Conservation (phyloP, 345 rosid species). For the Ailanthus altissimus region DNA sequence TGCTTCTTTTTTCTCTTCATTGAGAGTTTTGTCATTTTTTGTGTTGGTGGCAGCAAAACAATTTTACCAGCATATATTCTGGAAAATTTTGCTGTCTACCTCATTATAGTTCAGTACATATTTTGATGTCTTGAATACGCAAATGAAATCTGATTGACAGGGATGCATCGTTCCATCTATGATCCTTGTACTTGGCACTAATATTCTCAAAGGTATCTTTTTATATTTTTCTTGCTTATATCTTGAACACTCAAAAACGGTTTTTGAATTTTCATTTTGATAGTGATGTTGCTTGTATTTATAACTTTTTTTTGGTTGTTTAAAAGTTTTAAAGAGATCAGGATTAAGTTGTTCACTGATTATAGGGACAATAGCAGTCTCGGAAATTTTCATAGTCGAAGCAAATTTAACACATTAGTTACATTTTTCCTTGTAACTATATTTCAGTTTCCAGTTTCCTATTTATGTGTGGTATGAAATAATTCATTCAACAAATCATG, state of each 20-base stretch:
- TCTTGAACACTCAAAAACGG: neutral
- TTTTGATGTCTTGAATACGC: too few relatives aligned
- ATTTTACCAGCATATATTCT: neutral
- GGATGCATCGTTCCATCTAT: conserved; percentile 41
- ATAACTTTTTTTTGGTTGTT: neutral
- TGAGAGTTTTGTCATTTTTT: neutral
- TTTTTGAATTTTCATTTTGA: too few relatives aligned
- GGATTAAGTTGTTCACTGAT: conserved; percentile 21
- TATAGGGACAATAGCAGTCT: conserved; percentile 37
- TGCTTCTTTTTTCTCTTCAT: neutral
- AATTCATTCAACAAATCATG: too few relatives aligned
- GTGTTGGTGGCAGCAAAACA: neutral
- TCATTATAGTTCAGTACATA: too few relatives aligned
- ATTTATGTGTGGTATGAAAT: too few relatives aligned
- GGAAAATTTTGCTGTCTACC: neutral
- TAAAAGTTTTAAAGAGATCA: conserved; percentile 48
- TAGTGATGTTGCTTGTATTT: neutral
- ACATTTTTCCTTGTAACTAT: too few relatives aligned
- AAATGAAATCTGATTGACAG: conserved; percentile 24
- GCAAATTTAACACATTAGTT: too few relatives aligned
- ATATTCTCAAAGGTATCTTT: conserved; percentile 43
- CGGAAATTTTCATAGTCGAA: too few relatives aligned
- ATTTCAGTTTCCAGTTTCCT: too few relatives aligned
- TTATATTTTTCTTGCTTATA: neutral
- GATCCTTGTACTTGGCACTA: conserved; percentile 48